Evolutionary conservation across 345 rosid genomes (phyloP), one percentile per base, ranked within the genome.

Genomic region (Corymbia maculata): DNA sequence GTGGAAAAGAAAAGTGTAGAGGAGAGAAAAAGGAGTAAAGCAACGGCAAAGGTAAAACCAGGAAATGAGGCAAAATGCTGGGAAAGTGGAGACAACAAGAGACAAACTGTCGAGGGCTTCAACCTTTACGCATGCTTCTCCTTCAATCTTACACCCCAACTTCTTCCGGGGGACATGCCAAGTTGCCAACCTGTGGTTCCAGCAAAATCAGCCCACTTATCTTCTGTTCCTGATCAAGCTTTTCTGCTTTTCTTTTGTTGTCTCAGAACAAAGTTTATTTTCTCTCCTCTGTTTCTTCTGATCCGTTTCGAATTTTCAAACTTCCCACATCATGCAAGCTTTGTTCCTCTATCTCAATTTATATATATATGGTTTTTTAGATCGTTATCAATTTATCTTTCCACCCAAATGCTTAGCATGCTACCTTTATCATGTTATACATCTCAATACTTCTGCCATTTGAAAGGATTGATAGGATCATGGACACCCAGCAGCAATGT

Each of bases 1-100:
- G 84, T 15, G 87, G 50, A 36, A 52, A 42, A 87, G 79, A 55
- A 86, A 49, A 32, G 52, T 24, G 61, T 26, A 52, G 87, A 85
- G 79, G 51, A 90, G 47, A 85, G 87, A 44, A 86, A 88, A 88
- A 86, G 53, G 2, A 70, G 80, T 17, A 45, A 51, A 79, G 30
- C 5, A 49, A 88, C 91, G 91, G 70, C 89, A 85, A 90, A 89
- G 52, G 85, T 11, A 68, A 88, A 86, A 86, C 92, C 94, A 86
- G 90, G 91, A 91, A 92, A 90, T 70, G 45, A 90, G 89, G 93
- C 89, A 87, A 88, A 52, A 75, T 86, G 93, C 92, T 88, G 93
- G 87, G 80, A 92, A 92, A 92, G 91, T 66, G 91, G 93, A 92
- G 94, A 89, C 92, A 93, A 19, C 80, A 88, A 79, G 84, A 87